Evolutionary conservation across 2,329 filamentous ascomycete genomes (phyloP), one percentile per base, ranked within the genome.

Genomic region (Sordariomycetes sp.): DNA sequence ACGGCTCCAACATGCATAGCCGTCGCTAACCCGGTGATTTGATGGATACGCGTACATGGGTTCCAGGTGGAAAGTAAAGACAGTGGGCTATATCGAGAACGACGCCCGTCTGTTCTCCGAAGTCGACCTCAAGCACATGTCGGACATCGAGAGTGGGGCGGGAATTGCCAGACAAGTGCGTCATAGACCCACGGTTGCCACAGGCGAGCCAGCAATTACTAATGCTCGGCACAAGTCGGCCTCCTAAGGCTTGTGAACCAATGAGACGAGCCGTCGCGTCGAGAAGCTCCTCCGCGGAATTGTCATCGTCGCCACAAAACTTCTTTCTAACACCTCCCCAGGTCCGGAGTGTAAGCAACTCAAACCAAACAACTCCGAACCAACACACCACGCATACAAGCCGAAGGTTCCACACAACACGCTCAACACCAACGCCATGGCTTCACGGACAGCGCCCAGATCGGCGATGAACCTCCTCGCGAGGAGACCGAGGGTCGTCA

Each of bases 401-500:
- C 1, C 20, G 20, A 48, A 45, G 7, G n/a, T 17, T 25, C 39
- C 39, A 54, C 32, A 54, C 55, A 52, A 20, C 55, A 24, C 36
- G 15, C 10, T n/a, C 39, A 8, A 1, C 39, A 22, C 17, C 52
- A 39, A 10, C 42, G 57, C 24, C 20, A 62, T 62, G 61, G 54
- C 61, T 54, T 60, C 61, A 15, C 59, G 52, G 53, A 59, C 57
- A 48, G 54, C 55, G 10, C 52, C 61, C 50, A 58, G 55, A 36
- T 57, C 58, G 17, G 60, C 60, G 28, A 54, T 62, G 50, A 39
- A 60, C 51, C 58, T 53, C 42, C 52, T 61, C 35, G 57, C 57
- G 55, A 60, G 61, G 56, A 55, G 55, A 24, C 32, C 58, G 28
- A 56, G 35, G 28, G 48, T 52, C 45, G 25, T 56, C 58, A 28